Base-by-base conservation (phyloP, 495 filamentous ascomycete species). In the Penicillium crystallinum region DNA sequence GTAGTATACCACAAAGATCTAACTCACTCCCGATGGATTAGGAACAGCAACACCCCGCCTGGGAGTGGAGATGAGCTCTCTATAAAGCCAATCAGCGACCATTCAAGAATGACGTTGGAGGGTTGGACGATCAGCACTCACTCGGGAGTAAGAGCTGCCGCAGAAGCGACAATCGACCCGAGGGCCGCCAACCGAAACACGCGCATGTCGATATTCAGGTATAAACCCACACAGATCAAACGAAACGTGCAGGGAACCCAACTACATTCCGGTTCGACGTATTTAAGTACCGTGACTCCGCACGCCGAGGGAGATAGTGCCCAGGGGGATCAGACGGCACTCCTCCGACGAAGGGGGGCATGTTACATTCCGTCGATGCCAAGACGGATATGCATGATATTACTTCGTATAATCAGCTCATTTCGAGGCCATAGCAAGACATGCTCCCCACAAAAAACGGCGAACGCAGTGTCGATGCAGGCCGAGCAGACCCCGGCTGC, bases 1-100 rank as follows among this genome's bases (percentile, higher is more conserved):
- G 15, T 27, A 40, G 10, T 8, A 25, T 1, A 27, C 6, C 17
- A 4, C 31, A 55, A 17, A n/a, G 21, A 36, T 11, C 7, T 1
- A 6, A 66, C 67, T 43, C 49, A 73, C 70, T 0, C 67, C 70
- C 2, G 65, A 69, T 9, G 63, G 70, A 51, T 73, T 72, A 4
- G 70, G 68, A 23, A 72, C 43, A 7, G 67, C 69, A n/a, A 64
- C 66, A 37, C 61, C 53, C 31, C 70, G 54, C 17, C 70, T 53
- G 8, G 70, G 70, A 51, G 70, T 69, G 17, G 67, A 54, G 36
- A 73, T 63, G 17, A 73, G 41, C 27, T 62, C 53, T 46, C 69
- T 71, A 36, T 11, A 37, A 23, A 23, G 33, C 9, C 17, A 8
- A 25, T 57, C 46, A 52, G 41, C 14, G 42, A 39, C 0, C 6